These are phyloP conservation scores for Thozetella sp. DNA, from an alignment of 495 filamentous ascomycete species.

Conservation along the genomic window DNA sequence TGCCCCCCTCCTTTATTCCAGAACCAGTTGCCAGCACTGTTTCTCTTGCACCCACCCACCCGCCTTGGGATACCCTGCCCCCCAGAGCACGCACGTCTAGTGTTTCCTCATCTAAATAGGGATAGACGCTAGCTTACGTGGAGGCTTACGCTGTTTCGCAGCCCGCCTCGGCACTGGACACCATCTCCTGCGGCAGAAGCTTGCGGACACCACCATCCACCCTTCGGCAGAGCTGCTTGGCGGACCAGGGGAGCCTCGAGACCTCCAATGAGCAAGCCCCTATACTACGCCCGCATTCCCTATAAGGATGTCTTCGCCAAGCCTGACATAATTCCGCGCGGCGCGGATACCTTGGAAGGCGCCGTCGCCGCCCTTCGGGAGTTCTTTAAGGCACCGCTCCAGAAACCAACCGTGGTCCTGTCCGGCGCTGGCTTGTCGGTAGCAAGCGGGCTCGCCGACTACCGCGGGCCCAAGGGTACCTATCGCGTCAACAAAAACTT, in stretches of 20 bases:
- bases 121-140: not conserved
- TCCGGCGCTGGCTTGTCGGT: constrained; percentile 94
- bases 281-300: constrained; percentile 64
- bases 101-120: not conserved
- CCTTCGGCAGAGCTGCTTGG: too few relatives aligned
- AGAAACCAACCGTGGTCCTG: constrained; percentile 64
- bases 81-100: not conserved
- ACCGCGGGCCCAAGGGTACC: constrained; percentile 86
- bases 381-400: constrained; percentile 68
- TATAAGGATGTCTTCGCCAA: constrained; percentile 85
- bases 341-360: constrained; percentile 67
- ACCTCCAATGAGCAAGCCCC: constrained; percentile 21
- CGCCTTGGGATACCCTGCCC: not conserved
- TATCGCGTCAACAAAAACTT: constrained; percentile 90
- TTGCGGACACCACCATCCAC: not conserved
- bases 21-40: not conserved
- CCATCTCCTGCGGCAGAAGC: not conserved
- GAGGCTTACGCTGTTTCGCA: not conserved
- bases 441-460: constrained; percentile 90
- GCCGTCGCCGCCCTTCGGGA: constrained; percentile 74
- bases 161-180: not conserved
- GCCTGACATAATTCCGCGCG: constrained; percentile 71
- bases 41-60: not conserved
- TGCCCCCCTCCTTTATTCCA: not conserved
- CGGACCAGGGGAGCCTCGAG: too few relatives aligned